phyloP scores from a whole-genome alignment of 768 basidiomycete species.

The Mycena haematopus region DNA sequence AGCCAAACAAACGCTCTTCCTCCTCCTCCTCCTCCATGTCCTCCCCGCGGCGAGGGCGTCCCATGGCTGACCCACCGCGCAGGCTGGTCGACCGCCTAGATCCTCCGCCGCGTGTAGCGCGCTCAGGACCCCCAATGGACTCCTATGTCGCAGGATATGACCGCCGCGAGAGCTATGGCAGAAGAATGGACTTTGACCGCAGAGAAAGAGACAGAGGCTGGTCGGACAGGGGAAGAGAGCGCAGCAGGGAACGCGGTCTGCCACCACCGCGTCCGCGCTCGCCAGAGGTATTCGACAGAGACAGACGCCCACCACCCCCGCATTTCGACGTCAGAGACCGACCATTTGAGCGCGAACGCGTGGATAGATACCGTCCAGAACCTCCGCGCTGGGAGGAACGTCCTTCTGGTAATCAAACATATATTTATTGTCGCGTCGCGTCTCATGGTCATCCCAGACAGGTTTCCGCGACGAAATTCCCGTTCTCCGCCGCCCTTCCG shows the following conservation, averaged over 20 bases:
- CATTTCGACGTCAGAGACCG: slow-evolving; percentile 22
- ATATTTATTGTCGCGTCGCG: background rate
- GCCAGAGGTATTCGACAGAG: slow-evolving; percentile 15
- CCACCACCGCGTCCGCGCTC: slow-evolving; percentile 4
- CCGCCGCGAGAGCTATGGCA: slow-evolving; percentile 3
- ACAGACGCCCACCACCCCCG: slow-evolving; percentile 25
- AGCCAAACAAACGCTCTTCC: background rate
- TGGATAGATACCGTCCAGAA: slow-evolving; percentile 18
- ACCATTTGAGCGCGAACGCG: slow-evolving; percentile 5
- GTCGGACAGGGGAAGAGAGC: slow-evolving; percentile 3
- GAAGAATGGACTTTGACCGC: slow-evolving; percentile 11
- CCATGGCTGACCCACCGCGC: slow-evolving; percentile 1
- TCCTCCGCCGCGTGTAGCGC: slow-evolving; percentile 4
- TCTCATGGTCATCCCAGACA: slow-evolving; percentile 8
- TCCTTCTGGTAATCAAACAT: background rate
- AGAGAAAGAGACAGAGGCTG: slow-evolving; percentile 23
- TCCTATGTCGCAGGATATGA: slow-evolving; percentile 22
- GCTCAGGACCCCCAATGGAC: slow-evolving; percentile 8
- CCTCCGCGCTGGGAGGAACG: slow-evolving; percentile 19
- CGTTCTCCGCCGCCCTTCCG: slow-evolving; percentile 20
- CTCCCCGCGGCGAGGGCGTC: slow-evolving; percentile 6
- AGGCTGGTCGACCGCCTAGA: slow-evolving; percentile 24
- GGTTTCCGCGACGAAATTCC: slow-evolving; percentile 20
- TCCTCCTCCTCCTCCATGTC: too few species aligned
- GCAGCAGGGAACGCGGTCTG: slow-evolving; percentile 7